phyloP scores from a whole-genome alignment of 108 stramenopile species.

The Schizochytrium sp. region DNA sequence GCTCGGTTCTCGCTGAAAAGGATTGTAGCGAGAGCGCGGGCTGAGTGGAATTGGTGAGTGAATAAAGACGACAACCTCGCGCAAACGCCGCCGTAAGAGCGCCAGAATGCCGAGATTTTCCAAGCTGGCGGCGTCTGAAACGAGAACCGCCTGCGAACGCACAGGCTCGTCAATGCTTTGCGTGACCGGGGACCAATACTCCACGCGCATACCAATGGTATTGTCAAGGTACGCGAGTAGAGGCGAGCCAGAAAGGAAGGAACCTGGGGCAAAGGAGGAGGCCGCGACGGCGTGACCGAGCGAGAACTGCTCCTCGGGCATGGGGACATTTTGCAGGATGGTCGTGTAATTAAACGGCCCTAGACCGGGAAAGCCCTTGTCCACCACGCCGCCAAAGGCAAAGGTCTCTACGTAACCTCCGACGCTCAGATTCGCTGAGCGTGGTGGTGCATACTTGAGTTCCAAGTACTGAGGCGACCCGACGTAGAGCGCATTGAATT shows the following conservation, averaged over 20 bases:
- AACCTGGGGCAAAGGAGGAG: background rate
- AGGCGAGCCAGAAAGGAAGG: background rate
- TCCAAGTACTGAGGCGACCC: background rate
- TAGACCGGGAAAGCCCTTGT: background rate
- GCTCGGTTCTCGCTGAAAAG: background rate
- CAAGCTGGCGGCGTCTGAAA: background rate
- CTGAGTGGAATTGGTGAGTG: background rate
- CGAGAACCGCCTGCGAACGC: background rate
- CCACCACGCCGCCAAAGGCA: background rate
- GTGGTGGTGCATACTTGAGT: background rate
- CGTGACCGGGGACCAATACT: slow-evolving; percentile 18
- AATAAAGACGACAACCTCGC: background rate
- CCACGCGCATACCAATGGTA: background rate
- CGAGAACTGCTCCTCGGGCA: background rate
- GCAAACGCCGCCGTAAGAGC: background rate
- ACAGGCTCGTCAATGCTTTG: background rate
- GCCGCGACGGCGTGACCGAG: background rate
- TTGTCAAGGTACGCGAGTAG: background rate
- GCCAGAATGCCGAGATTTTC: background rate
- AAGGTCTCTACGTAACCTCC: background rate
- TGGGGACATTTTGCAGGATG: background rate
- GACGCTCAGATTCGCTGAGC: background rate
- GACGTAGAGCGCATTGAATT: background rate
- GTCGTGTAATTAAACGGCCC: background rate
- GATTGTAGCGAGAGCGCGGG: background rate